These are phyloP conservation scores for Annulohypoxylon moriforme DNA, from an alignment of 495 filamentous ascomycete species.

Conservation along the genomic window DNA sequence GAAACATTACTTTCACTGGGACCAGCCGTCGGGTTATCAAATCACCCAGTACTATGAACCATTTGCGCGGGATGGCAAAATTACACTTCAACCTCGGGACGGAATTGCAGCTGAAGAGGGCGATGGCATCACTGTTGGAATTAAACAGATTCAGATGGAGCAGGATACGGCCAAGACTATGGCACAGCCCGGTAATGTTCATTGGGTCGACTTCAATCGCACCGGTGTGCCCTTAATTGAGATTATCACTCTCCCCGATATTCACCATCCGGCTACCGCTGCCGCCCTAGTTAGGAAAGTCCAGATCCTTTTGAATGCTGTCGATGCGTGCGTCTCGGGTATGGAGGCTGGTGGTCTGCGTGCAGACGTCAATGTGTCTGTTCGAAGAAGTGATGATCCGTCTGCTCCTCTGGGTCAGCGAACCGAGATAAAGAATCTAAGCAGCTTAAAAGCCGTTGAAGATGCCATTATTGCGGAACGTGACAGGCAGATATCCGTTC, in stretches of 20 bases:
- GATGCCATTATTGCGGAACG: slow-evolving; percentile 93
- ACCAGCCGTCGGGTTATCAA: slow-evolving; percentile 95
- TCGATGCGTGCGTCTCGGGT: slow-evolving; percentile 83
- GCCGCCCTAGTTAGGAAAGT: slow-evolving; percentile 90
- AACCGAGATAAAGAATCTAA: slow-evolving; percentile 98
- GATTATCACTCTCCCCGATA: slow-evolving; percentile 90
- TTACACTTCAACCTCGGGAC: slow-evolving; percentile 78
- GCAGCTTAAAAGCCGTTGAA: slow-evolving; percentile 92
- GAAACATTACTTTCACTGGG: slow-evolving; percentile 99
- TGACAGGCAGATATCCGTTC: slow-evolving; percentile 82
- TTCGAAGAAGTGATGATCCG: slow-evolving; percentile 64
- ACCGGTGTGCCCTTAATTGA: slow-evolving; percentile 92
- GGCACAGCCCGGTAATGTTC: slow-evolving; percentile 74
- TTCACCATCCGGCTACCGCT: slow-evolving; percentile 85
- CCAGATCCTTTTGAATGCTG: slow-evolving; percentile 80
- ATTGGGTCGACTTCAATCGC: slow-evolving; percentile 93
- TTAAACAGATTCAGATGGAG: slow-evolving; percentile 95
- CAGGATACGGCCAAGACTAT: slow-evolving; percentile 97
- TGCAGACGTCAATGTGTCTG: slow-evolving; percentile 95
- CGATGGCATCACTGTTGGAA: slow-evolving; percentile 73
- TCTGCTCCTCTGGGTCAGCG: slow-evolving; percentile 75
- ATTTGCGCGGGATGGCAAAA: slow-evolving; percentile 79
- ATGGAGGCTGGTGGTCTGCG: slow-evolving; percentile 94
- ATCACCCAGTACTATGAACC: slow-evolving; percentile 96
- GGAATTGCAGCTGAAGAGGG: slow-evolving; percentile 80